Conservation (phyloP, 805 yeast species). For the Monosporozyma unispora region DNA sequence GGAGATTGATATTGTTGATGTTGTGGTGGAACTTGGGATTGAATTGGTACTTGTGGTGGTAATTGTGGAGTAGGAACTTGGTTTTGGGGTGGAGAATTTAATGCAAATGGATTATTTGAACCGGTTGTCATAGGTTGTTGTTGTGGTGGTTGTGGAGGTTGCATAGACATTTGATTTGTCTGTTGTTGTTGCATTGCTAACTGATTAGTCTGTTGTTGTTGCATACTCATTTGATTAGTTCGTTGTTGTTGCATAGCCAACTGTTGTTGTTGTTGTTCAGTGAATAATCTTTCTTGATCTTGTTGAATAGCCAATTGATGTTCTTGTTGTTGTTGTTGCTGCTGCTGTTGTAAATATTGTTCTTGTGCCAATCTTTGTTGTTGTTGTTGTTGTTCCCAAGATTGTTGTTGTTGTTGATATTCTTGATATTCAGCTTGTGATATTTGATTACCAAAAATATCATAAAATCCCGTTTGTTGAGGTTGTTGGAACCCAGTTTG, state of each 20-base stretch:
- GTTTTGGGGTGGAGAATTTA: constrained; percentile 15
- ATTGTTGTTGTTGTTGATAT: constrained; percentile 25
- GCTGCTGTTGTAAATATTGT: constrained; percentile 22
- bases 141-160: constrained; percentile 12
- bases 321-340: constrained; percentile 10
- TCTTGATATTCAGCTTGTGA: constrained; percentile 23
- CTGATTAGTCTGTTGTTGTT: constrained; percentile 12
- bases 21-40: neutral
- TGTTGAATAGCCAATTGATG: constrained; percentile 4
- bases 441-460: constrained; percentile 24
- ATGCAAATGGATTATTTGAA: constrained; percentile 70
- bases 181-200: constrained; percentile 22
- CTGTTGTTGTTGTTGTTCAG: constrained; percentile 5
- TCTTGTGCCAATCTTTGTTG: constrained; percentile 23
- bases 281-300: neutral
- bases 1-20: constrained; percentile 1
- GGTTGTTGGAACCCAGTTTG: constrained; percentile 8
- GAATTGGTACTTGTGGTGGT: constrained; percentile 2
- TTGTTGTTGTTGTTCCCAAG: constrained; percentile 21
- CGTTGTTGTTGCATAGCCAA: constrained; percentile 2
- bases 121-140: constrained; percentile 57
- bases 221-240: too few species aligned
- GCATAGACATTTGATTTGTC: too few species aligned
- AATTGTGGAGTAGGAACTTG: neutral
- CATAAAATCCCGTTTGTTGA: constrained; percentile 18